Conservation (phyloP, 2,329 filamentous ascomycete species). For the Diaporthe destruens region DNA sequence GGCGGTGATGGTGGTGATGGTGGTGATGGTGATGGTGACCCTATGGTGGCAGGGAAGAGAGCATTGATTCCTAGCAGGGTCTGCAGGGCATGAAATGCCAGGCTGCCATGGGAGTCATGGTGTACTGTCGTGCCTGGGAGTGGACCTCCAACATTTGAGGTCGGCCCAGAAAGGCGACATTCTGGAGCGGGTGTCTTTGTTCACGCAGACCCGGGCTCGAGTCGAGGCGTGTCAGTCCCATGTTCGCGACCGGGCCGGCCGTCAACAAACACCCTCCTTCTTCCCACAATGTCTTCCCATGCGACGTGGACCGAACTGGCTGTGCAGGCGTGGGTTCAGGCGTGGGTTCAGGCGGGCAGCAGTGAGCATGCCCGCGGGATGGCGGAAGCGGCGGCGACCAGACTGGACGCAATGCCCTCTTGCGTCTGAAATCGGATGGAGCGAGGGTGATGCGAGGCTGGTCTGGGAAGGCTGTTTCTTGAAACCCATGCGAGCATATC, state of each 20-base stretch:
- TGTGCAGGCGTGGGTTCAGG: neutral
- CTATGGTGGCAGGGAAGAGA: too few relatives aligned
- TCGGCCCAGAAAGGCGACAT: too few relatives aligned
- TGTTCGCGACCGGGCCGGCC: slow-evolving; percentile 32
- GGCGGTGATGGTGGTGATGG: neutral
- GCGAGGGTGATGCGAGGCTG: slow-evolving; percentile 15
- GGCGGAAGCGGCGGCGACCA: slow-evolving; percentile 2
- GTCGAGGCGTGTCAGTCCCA: slow-evolving; percentile 19
- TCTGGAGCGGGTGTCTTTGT: too few relatives aligned
- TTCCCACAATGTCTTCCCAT: slow-evolving; percentile 7
- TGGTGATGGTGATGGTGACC: too few relatives aligned
- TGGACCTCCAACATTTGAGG: too few relatives aligned
- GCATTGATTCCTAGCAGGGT: too few relatives aligned
- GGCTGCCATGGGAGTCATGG: too few relatives aligned
- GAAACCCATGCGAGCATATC: slow-evolving; percentile 17
- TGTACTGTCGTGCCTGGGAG: too few relatives aligned
- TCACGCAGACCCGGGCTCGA: neutral
- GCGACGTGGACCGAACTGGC: slow-evolving; percentile 13
- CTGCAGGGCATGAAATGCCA: too few relatives aligned
- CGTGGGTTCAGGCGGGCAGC: neutral
- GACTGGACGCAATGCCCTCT: neutral
- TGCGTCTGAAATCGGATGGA: slow-evolving; percentile 10
- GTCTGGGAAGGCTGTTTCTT: slow-evolving; percentile 25
- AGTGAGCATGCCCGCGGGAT: slow-evolving; percentile 3
- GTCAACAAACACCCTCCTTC: neutral